A percentile compares a stretch with the other conserved stretches of the same genome.
Evolutionary conservation across 768 basidiomycete species (phyloP).

Genomic region (Imleria badia): DNA sequence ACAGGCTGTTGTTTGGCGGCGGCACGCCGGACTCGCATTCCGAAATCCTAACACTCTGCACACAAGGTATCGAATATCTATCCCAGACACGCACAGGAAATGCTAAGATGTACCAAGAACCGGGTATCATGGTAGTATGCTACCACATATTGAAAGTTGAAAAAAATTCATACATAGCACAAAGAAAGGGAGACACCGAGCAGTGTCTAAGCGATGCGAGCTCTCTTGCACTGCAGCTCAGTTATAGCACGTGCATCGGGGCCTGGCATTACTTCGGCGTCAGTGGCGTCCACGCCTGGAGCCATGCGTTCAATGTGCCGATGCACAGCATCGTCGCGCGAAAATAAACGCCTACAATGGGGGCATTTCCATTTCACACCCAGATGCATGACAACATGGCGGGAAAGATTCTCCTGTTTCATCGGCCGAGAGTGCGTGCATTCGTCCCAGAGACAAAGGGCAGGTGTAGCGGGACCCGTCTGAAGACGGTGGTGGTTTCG

Average conservation of each 20-base stretch:
- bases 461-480: conserved; percentile 11
- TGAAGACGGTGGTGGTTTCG: conserved; percentile 25
- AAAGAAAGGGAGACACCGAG: neutral
- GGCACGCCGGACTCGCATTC: conserved; percentile 4
- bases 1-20: conserved; percentile 12
- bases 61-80: neutral
- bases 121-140: conserved; percentile 10
- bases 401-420: conserved; percentile 34
- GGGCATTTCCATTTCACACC: conserved; percentile 32
- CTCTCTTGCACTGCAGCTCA: conserved; percentile 2
- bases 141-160: neutral
- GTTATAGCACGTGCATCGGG: conserved; percentile 12
- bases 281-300: conserved; percentile 21
- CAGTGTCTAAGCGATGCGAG: conserved; percentile 4
- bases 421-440: conserved; percentile 25
- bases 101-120: neutral
- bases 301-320: conserved; percentile 32
- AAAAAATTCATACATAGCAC: no score
- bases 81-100: neutral
- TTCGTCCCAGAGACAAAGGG: conserved; percentile 23
- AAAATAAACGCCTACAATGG: conserved; percentile 25
- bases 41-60: neutral
- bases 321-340: conserved; percentile 34
- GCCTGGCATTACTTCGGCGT: conserved; percentile 25
- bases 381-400: conserved; percentile 30